A percentile compares a stretch with the other conserved stretches of the same genome.
These are phyloP conservation scores for Penicillium roqueforti DNA, from an alignment of 495 filamentous ascomycete species.

Conservation along the genomic window DNA sequence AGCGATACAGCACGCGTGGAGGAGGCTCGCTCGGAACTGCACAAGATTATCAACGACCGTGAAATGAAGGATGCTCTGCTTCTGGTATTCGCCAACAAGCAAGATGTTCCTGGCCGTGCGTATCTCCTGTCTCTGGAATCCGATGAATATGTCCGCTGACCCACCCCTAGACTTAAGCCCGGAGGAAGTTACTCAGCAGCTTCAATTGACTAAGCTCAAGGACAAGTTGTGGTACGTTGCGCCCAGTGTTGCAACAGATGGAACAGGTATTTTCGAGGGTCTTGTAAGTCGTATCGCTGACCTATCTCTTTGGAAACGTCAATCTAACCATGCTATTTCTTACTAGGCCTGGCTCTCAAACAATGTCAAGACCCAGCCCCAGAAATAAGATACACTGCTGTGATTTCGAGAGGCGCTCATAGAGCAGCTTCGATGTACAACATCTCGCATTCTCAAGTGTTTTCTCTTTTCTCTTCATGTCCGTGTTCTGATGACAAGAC, in stretches of 20 bases:
- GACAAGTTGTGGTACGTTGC: constrained; percentile 96
- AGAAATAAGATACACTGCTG: constrained; percentile 37
- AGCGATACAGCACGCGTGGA: constrained; percentile 81
- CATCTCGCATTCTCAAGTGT: constrained; percentile 30
- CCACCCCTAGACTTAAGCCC: constrained; percentile 69
- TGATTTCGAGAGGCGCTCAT: constrained; percentile 21
- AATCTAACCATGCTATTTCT: constrained; percentile 7
- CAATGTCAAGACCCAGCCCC: constrained; percentile 76
- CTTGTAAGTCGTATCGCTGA: constrained; percentile 52
- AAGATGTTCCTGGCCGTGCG: constrained; percentile 83
- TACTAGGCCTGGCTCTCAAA: constrained; percentile 81
- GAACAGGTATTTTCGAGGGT: constrained; percentile 91
- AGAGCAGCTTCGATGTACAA: constrained; percentile 38
- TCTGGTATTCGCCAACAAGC: constrained; percentile 97
- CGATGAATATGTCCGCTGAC: constrained; percentile 11
- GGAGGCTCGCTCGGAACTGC: constrained; percentile 83
- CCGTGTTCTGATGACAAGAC: constrained; percentile 44
- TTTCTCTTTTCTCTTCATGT: constrained; percentile 35
- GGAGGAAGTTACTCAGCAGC: constrained; percentile 76
- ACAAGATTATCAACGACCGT: constrained; percentile 92
- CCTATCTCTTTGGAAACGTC: not conserved
- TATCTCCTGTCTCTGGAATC: constrained; percentile 10
- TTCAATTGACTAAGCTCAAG: constrained; percentile 80
- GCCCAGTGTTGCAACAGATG: constrained; percentile 89
- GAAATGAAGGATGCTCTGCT: constrained; percentile 97